Percentiles rank a stretch among this genome's conserved stretches.
These are phyloP conservation scores for Phaeotremella fagi DNA, from an alignment of 768 basidiomycete genomes.

Conservation along the genomic window DNA sequence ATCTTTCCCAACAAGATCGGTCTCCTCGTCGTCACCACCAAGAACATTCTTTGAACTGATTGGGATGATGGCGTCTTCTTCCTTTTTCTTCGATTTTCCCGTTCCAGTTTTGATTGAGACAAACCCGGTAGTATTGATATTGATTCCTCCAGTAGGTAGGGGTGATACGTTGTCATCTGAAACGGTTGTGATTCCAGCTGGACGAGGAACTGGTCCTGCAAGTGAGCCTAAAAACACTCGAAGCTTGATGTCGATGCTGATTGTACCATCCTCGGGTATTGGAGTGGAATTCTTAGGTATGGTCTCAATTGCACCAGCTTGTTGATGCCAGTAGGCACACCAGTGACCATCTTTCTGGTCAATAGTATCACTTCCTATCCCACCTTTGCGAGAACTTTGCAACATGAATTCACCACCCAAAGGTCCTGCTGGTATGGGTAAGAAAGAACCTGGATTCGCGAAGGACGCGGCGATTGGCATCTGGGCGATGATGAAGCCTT, in stretches of 20 bases:
- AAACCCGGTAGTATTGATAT: conserved; percentile 1
- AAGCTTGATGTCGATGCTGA: conserved; percentile 22
- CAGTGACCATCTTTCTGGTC: conserved; percentile 27
- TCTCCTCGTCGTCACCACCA: conserved; percentile 38
- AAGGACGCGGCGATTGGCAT: conserved; percentile 87
- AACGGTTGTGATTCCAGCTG: background rate
- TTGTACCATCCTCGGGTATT: conserved; percentile 18
- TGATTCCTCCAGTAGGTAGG: conserved; percentile 1
- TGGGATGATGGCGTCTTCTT: conserved; percentile 21
- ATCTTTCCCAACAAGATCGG: conserved; percentile 31
- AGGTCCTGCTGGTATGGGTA: conserved; percentile 51
- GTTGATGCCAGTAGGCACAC: conserved; percentile 79
- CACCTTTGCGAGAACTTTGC: conserved; percentile 23
- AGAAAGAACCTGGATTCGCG: conserved; percentile 84
- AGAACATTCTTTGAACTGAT: conserved; percentile 24
- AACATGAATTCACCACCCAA: conserved; percentile 30
- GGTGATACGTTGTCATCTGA: background rate
- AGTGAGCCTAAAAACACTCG: conserved; percentile 26
- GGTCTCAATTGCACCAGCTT: conserved; percentile 50
- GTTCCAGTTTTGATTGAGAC: conserved; percentile 33
- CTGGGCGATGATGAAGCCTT: conserved; percentile 88
- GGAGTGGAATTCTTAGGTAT: conserved; percentile 11
- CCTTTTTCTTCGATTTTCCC: conserved; percentile 19
- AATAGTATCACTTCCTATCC: conserved; percentile 29
- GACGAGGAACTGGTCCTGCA: conserved; percentile 14